These are phyloP conservation scores for Monosporozyma unispora DNA, from an alignment of 805 yeast genomes.

Conservation along the genomic window DNA sequence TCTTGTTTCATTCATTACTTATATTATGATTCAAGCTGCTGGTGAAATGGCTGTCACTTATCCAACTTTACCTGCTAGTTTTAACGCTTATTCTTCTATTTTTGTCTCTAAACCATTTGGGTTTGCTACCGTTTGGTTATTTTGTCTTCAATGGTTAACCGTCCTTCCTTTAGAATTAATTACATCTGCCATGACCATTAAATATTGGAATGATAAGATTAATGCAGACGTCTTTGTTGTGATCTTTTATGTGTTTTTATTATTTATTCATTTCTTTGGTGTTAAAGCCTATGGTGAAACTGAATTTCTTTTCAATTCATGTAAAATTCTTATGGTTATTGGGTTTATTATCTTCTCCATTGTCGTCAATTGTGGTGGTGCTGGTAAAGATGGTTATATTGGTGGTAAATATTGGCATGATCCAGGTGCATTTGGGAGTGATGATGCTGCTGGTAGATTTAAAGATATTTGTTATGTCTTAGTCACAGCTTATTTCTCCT, in stretches of 20 bases:
- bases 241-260: conserved; percentile 43
- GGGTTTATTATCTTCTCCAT: conserved; percentile 52
- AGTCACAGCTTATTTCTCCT: conserved; percentile 54
- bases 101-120: conserved; percentile 62
- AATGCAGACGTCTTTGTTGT: conserved; percentile 50
- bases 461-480: conserved; percentile 59
- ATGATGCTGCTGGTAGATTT: conserved; percentile 32
- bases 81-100: conserved; percentile 31
- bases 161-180: conserved; percentile 57
- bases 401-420: conserved; percentile 52
- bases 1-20: conserved; percentile 48
- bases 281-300: conserved; percentile 64
- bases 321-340: conserved; percentile 48
- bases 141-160: conserved; percentile 54
- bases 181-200: conserved; percentile 46
- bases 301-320: conserved; percentile 46
- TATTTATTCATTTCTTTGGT: conserved; percentile 47
- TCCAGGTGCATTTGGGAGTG: conserved; percentile 41
- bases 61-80: conserved; percentile 33
- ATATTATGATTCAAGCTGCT: conserved; percentile 47
- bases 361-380: conserved; percentile 51
- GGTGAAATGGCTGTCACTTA: conserved; percentile 35
- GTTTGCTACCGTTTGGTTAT: conserved; percentile 66
- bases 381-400: conserved; percentile 43
- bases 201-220: conserved; percentile 39